Evolutionary conservation across 1,284 basidiomycete species (phyloP).

Genomic region (Naganishia liquefaciens): DNA sequence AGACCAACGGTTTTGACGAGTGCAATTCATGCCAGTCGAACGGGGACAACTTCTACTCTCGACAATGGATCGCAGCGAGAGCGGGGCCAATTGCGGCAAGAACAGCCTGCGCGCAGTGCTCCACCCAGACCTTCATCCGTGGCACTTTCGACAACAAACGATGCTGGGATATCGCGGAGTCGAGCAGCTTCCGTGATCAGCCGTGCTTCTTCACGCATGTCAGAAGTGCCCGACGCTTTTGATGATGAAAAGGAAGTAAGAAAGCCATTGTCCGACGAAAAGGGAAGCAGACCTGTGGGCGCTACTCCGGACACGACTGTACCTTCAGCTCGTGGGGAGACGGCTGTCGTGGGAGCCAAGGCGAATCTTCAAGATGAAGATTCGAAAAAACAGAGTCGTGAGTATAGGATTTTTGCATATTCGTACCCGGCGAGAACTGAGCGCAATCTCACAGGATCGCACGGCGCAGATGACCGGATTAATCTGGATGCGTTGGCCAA

Average conservation of each 20-base stretch:
- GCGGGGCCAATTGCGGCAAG: neutral
- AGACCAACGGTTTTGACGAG: slow-evolving; percentile 11
- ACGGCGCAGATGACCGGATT: neutral
- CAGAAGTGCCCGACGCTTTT: neutral
- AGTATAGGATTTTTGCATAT: neutral
- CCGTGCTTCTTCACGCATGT: slow-evolving; percentile 13
- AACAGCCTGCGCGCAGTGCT: neutral
- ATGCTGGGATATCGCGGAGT: neutral
- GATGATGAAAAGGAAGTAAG: neutral
- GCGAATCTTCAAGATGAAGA: neutral
- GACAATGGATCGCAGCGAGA: neutral
- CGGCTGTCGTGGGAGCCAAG: neutral
- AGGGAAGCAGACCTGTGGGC: neutral
- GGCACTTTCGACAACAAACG: neutral
- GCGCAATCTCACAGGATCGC: no score
- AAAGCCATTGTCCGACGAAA: neutral
- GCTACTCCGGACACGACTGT: neutral
- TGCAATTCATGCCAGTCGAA: slow-evolving; percentile 16
- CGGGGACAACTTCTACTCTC: neutral
- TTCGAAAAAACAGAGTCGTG: neutral
- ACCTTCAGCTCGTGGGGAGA: neutral
- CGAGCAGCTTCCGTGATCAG: slow-evolving; percentile 7
- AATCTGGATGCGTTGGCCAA: slow-evolving; percentile 8
- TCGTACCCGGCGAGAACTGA: no score
- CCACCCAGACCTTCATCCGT: neutral